Percentiles rank a stretch among this genome's conserved stretches.
phyloP scores from a whole-genome alignment of 1,284 basidiomycete genomes.

The Rhizoctonia solani region DNA sequence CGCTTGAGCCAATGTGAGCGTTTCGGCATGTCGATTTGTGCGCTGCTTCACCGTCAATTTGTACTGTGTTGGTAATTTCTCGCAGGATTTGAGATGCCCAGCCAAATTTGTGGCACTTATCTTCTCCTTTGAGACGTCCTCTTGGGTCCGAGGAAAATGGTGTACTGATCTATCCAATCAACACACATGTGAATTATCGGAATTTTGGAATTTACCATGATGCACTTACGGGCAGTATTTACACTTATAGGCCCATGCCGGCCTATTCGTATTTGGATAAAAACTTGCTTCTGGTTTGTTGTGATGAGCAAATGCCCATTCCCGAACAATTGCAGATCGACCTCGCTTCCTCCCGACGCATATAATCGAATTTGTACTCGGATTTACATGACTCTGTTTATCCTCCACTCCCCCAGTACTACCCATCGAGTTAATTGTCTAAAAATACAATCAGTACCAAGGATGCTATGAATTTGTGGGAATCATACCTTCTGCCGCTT shows the following conservation, averaged over 20 bases:
- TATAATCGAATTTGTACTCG: neutral
- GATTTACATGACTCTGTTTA: neutral
- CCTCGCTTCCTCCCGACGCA: neutral
- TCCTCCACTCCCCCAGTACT: too few relatives aligned
- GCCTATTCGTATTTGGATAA: neutral
- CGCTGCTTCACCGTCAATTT: neutral
- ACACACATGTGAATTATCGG: neutral
- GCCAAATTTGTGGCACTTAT: neutral
- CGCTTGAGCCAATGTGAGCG: neutral
- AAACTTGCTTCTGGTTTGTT: neutral
- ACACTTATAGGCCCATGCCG: neutral
- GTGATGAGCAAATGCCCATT: neutral
- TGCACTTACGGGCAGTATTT: slow-evolving; percentile 10
- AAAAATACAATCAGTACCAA: neutral
- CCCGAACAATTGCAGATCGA: neutral
- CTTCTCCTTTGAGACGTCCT: neutral
- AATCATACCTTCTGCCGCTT: neutral
- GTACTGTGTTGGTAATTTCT: neutral
- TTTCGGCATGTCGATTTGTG: neutral
- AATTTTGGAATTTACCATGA: neutral
- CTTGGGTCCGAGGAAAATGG: neutral
- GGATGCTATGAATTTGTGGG: neutral
- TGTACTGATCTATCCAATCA: neutral
- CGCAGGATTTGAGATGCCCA: neutral
- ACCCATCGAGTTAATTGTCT: neutral